phyloP scores from a whole-genome alignment of 805 yeast species.

The Hanseniaspora lachancei region DNA sequence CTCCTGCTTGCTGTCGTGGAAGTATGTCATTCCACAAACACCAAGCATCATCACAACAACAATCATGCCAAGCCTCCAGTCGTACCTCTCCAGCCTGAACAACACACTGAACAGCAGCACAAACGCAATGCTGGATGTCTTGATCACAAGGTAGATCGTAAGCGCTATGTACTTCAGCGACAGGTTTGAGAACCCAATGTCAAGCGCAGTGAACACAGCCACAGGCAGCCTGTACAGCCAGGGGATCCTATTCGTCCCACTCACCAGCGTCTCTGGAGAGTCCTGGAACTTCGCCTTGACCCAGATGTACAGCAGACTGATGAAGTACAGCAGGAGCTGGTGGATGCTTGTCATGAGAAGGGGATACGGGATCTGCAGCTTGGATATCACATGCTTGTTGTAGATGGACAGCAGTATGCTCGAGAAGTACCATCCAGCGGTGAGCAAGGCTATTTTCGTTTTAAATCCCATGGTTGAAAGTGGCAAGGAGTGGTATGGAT shows the following conservation, averaged over 20 bases:
- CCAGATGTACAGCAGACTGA: conserved; percentile 35
- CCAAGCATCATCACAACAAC: conserved; percentile 72
- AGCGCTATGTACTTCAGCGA: conserved; percentile 69
- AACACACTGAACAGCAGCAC: conserved; percentile 79
- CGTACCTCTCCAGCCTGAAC: conserved; percentile 63
- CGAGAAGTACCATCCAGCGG: conserved; percentile 55
- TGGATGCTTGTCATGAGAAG: conserved; percentile 74
- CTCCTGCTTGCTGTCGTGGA: conserved; percentile 23
- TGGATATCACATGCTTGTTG: conserved; percentile 59
- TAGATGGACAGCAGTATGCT: conserved; percentile 62
- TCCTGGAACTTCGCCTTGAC: conserved; percentile 8
- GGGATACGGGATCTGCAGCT: conserved; percentile 71
- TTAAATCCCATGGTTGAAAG: conserved; percentile 4
- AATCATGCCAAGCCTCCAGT: conserved; percentile 52
- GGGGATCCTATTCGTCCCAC: conserved; percentile 4
- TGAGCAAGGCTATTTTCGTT: conserved; percentile 13
- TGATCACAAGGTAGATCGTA: conserved; percentile 83
- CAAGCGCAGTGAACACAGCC: conserved; percentile 78
- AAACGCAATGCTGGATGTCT: conserved; percentile 76
- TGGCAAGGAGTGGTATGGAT: too few species aligned
- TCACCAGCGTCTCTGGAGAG: background rate
- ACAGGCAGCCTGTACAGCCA: conserved; percentile 58
- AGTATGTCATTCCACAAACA: conserved; percentile 75
- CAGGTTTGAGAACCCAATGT: conserved; percentile 83
- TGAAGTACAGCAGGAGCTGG: conserved; percentile 52